A percentile compares a stretch with the other conserved stretches of the same genome.
Evolutionary conservation across 2,329 filamentous ascomycete genomes (phyloP).

Genomic region (Sporothrix variecibatus): DNA sequence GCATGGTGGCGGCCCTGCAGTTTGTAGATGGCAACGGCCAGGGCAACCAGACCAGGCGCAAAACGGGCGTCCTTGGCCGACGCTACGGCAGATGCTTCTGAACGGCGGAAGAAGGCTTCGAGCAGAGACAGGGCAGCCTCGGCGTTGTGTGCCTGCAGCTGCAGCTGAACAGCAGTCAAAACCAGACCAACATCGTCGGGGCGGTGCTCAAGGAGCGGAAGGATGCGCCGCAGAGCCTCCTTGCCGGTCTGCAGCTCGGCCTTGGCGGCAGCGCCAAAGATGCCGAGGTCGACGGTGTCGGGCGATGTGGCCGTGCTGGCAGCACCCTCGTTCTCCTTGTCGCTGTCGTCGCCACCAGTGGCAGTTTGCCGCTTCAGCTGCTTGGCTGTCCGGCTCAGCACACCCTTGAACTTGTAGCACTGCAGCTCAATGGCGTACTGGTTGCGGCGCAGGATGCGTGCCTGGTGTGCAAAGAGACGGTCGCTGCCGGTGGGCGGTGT

Average conservation of each 20-base stretch:
- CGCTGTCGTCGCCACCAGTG: slow-evolving; percentile 31
- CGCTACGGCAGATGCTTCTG: slow-evolving; percentile 58
- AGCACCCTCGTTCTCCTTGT: slow-evolving; percentile 29
- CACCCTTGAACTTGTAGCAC: slow-evolving; percentile 67
- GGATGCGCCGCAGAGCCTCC: slow-evolving; percentile 67
- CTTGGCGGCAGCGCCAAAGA: slow-evolving; percentile 70
- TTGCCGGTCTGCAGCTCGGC: slow-evolving; percentile 65
- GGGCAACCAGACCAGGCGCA: slow-evolving; percentile 80
- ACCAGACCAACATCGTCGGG: slow-evolving; percentile 79
- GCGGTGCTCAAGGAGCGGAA: slow-evolving; percentile 69
- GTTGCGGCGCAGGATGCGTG: slow-evolving; percentile 62
- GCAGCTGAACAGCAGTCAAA: slow-evolving; percentile 79
- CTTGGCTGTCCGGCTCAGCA: slow-evolving; percentile 51
- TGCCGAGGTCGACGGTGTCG: slow-evolving; percentile 47
- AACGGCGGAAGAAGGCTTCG: slow-evolving; percentile 70
- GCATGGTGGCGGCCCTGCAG: slow-evolving; percentile 71
- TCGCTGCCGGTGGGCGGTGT: slow-evolving; percentile 56
- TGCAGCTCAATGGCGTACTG: slow-evolving; percentile 64
- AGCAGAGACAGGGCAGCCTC: slow-evolving; percentile 74
- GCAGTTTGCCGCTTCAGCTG: slow-evolving; percentile 40
- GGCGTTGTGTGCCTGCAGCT: slow-evolving; percentile 61
- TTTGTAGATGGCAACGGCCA: slow-evolving; percentile 77
- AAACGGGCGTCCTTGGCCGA: slow-evolving; percentile 63
- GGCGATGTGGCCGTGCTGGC: slow-evolving; percentile 33
- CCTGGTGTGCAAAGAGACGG: slow-evolving; percentile 72